These are phyloP conservation scores for Rusavskia elegans DNA, from an alignment of 495 filamentous ascomycete genomes.

Conservation along the genomic window DNA sequence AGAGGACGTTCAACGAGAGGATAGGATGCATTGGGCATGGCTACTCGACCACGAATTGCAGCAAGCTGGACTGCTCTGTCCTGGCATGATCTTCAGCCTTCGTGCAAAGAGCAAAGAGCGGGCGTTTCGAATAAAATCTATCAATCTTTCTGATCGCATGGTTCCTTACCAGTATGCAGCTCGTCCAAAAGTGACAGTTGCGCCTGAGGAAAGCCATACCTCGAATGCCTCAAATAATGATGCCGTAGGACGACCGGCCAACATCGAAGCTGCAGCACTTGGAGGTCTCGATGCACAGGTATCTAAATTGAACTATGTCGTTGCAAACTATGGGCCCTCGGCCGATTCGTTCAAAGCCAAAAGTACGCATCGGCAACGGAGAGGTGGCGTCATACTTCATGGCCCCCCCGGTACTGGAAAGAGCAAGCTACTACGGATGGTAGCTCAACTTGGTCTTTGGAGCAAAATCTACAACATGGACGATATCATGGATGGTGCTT, in stretches of 20 bases:
- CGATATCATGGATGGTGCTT: constrained; percentile 32
- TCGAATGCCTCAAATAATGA: neutral
- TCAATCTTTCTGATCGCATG: constrained; percentile 16
- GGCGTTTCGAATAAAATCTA: constrained; percentile 25
- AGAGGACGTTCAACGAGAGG: constrained; percentile 20
- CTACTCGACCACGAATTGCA: constrained; percentile 39
- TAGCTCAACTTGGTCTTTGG: constrained; percentile 49
- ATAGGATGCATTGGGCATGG: constrained; percentile 48
- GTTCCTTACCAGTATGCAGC: constrained; percentile 22
- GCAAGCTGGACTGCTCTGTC: constrained; percentile 27
- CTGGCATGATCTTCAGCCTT: constrained; percentile 25
- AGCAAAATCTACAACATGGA: constrained; percentile 46
- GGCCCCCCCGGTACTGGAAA: constrained; percentile 78
- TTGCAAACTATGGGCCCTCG: constrained; percentile 38
- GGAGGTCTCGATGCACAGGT: neutral
- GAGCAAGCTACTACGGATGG: constrained; percentile 46
- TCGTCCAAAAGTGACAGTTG: constrained; percentile 20
- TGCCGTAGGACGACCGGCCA: constrained; percentile 14
- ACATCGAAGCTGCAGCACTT: constrained; percentile 8
- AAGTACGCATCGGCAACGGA: constrained; percentile 24
- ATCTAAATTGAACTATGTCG: constrained; percentile 20
- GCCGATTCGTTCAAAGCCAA: constrained; percentile 23
- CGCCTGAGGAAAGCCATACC: constrained; percentile 15
- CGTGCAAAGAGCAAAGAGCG: constrained; percentile 31
- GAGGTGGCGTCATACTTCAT: constrained; percentile 55